Conservation (phyloP, 495 filamentous ascomycete species). For the Neurospora sp. region DNA sequence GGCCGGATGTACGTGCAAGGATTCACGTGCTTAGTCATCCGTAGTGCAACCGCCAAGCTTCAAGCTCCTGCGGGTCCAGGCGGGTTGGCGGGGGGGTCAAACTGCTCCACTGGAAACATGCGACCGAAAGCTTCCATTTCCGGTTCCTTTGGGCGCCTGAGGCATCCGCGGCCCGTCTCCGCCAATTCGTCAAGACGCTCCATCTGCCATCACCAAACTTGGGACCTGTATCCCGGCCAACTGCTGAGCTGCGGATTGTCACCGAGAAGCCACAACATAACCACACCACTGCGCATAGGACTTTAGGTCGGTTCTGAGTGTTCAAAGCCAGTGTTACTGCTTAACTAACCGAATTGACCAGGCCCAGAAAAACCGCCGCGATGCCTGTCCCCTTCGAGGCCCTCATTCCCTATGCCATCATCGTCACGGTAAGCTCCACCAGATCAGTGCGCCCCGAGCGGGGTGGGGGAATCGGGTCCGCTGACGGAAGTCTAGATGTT, state of each 20-base stretch:
- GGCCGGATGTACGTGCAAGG: neutral
- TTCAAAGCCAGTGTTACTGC: neutral
- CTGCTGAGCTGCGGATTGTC: conserved; percentile 7
- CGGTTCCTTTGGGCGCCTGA: conserved; percentile 7
- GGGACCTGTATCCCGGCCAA: neutral
- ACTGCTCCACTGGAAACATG: neutral
- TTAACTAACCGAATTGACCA: conserved; percentile 13
- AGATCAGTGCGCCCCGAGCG: conserved; percentile 9
- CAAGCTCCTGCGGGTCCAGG: neutral
- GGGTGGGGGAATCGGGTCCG: conserved; percentile 9
- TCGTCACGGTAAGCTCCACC: conserved; percentile 57
- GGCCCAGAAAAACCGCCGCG: conserved; percentile 24
- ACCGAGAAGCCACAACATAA: conserved; percentile 4
- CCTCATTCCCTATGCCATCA: conserved; percentile 87
- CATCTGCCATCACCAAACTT: neutral
- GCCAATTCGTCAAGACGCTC: conserved; percentile 13
- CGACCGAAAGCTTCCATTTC: neutral
- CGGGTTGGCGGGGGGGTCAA: neutral
- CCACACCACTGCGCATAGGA: conserved; percentile 4
- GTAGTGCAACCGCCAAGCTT: neutral
- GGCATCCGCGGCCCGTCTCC: neutral
- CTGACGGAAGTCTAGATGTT: conserved; percentile 64
- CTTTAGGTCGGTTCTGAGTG: conserved; percentile 13
- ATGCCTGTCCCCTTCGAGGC: conserved; percentile 98
- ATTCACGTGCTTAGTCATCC: neutral